Evolutionary conservation across 208 protist genomes (phyloP).

Genomic region (Trichomonas vaginalis): DNA sequence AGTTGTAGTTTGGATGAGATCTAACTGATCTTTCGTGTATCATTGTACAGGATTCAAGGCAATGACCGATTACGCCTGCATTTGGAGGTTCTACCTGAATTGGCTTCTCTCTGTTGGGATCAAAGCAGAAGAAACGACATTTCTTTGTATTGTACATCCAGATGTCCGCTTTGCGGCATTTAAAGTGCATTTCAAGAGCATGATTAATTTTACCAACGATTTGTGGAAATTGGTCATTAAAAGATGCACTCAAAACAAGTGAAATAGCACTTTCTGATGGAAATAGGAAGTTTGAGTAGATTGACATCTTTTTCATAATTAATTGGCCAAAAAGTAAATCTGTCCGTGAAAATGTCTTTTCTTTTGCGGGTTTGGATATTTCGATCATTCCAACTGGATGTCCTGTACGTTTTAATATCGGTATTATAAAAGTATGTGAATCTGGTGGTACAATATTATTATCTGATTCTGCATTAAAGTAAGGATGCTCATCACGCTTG

Average conservation of each 20-base stretch:
- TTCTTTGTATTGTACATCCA: not conserved
- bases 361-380: not conserved
- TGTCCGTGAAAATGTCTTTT: not conserved
- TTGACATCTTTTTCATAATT: not conserved
- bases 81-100: not conserved
- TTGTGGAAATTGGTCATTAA: not conserved
- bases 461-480: not conserved
- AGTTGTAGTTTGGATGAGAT: not conserved
- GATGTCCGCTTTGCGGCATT: not conserved
- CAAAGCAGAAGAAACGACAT: not conserved
- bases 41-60: not conserved
- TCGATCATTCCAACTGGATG: not conserved
- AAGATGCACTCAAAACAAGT: not conserved
- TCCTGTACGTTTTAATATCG: not conserved
- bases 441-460: not conserved
- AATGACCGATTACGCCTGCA: not conserved
- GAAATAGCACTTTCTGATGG: not conserved
- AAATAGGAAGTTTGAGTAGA: not conserved
- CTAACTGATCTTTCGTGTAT: not conserved
- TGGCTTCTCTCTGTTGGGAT: not conserved
- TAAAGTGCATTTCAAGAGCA: not conserved
- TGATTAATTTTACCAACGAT: not conserved
- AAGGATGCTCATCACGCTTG: not conserved
- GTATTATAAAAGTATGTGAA: not conserved
- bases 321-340: not conserved